Conservation (phyloP, 257 asterid genomes). For the Ophiorrhiza pumila region DNA sequence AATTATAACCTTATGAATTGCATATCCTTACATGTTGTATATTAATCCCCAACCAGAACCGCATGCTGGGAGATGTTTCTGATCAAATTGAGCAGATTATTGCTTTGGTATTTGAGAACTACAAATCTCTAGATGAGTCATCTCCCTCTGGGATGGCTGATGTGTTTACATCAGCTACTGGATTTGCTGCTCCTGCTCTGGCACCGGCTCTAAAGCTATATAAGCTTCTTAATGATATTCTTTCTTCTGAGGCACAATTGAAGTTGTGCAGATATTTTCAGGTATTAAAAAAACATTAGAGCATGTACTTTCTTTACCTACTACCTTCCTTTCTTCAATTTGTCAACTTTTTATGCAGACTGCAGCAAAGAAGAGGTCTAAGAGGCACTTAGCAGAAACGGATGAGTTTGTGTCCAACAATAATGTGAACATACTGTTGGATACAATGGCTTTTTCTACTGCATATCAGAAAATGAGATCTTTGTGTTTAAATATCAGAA, state of each 20-base stretch:
- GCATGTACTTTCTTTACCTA: neutral
- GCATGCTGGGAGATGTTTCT: slow-evolving; percentile 81
- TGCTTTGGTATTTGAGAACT: slow-evolving; percentile 72
- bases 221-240: slow-evolving; percentile 71
- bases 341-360: slow-evolving; percentile 38
- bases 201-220: slow-evolving; percentile 77
- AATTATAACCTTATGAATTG: neutral
- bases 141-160: slow-evolving; percentile 63
- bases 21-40: neutral
- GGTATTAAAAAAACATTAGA: slow-evolving; percentile 32
- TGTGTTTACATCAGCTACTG: slow-evolving; percentile 63
- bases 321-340: slow-evolving; percentile 2
- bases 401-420: slow-evolving; percentile 72
- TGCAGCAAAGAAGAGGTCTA: slow-evolving; percentile 88
- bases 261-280: slow-evolving; percentile 87
- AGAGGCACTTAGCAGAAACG: slow-evolving; percentile 74
- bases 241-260: slow-evolving; percentile 74
- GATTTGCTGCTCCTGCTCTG: slow-evolving; percentile 83
- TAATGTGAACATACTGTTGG: slow-evolving; percentile 57
- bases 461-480: slow-evolving; percentile 78
- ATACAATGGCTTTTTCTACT: slow-evolving; percentile 68
- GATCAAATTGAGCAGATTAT: slow-evolving; percentile 75
- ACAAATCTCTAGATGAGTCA: slow-evolving; percentile 83
- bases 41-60: slow-evolving; percentile 50
- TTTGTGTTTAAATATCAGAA: slow-evolving; percentile 56